Evolutionary conservation across 1,284 basidiomycete genomes (phyloP).

Genomic region (Rhodotorula sp.): DNA sequence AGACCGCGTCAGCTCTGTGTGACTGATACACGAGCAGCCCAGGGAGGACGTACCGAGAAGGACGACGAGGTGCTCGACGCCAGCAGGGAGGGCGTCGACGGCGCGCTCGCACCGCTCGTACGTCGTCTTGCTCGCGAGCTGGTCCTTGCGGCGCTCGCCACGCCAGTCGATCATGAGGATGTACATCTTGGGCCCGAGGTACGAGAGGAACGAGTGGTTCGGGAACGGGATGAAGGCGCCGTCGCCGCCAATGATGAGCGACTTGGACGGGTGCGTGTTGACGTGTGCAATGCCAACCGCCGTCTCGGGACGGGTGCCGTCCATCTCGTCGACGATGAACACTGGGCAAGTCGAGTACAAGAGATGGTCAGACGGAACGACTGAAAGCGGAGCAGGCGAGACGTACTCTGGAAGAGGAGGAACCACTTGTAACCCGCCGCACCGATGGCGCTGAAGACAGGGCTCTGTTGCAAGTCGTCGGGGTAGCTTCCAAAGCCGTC

Average conservation of each 20-base stretch:
- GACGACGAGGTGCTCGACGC: constrained; percentile 76
- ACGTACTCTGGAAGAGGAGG: constrained; percentile 75
- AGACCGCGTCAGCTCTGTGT: background rate
- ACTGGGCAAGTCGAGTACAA: background rate
- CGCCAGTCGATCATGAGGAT: constrained; percentile 76
- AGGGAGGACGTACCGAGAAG: constrained; percentile 62
- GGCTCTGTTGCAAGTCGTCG: constrained; percentile 73
- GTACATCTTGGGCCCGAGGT: constrained; percentile 48
- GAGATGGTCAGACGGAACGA: background rate
- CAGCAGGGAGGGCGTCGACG: constrained; percentile 58
- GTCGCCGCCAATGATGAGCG: constrained; percentile 65
- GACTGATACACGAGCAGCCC: background rate
- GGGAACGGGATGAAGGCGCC: constrained; percentile 77
- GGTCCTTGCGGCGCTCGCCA: constrained; percentile 77
- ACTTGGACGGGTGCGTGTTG: constrained; percentile 29
- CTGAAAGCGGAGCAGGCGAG: no score
- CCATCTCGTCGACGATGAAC: constrained; percentile 58
- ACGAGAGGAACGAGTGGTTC: constrained; percentile 76
- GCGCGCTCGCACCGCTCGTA: constrained; percentile 70
- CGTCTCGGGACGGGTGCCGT: constrained; percentile 66
- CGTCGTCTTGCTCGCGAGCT: constrained; percentile 70
- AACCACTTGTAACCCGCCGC: constrained; percentile 72
- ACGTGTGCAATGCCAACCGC: constrained; percentile 53
- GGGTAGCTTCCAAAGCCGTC: constrained; percentile 64
- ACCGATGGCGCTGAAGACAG: constrained; percentile 64